These are phyloP conservation scores for Trichoderma harzianum DNA, from an alignment of 2,329 filamentous ascomycete genomes.

Conservation along the genomic window DNA sequence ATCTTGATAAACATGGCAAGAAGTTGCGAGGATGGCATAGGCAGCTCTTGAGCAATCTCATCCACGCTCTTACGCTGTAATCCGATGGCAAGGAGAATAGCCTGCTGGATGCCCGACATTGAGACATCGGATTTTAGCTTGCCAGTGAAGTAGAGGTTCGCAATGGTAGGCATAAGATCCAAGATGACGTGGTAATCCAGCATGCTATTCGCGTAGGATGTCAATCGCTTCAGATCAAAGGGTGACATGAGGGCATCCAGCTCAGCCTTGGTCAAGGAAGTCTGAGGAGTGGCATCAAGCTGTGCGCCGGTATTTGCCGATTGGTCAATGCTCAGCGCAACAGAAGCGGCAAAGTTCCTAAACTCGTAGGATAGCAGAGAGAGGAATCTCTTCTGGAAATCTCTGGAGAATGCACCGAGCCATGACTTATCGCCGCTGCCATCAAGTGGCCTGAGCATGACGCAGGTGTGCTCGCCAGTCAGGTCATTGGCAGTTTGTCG, in stretches of 20 bases:
- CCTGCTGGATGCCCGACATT: slow-evolving; percentile 78
- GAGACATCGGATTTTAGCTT: slow-evolving; percentile 64
- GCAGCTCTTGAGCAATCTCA: slow-evolving; percentile 72
- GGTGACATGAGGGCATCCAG: slow-evolving; percentile 78
- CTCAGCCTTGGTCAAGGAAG: slow-evolving; percentile 66
- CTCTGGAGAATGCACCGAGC: slow-evolving; percentile 85
- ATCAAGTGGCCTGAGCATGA: slow-evolving; percentile 85
- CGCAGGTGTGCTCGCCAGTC: slow-evolving; percentile 95
- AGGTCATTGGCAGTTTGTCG: slow-evolving; percentile 94
- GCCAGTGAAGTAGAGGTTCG: slow-evolving; percentile 80
- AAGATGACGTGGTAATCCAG: slow-evolving; percentile 97
- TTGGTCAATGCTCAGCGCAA: slow-evolving; percentile 84
- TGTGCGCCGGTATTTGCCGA: slow-evolving; percentile 72
- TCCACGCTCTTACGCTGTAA: slow-evolving; percentile 88
- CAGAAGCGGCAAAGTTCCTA: slow-evolving; percentile 71
- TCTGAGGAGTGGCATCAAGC: slow-evolving; percentile 51
- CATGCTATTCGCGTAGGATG: slow-evolving; percentile 95
- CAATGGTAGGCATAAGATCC: slow-evolving; percentile 81
- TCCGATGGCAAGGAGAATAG: slow-evolving; percentile 84
- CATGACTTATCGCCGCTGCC: slow-evolving; percentile 68
- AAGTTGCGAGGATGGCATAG: slow-evolving; percentile 71
- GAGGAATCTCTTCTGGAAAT: slow-evolving; percentile 94
- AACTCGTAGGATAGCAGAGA: slow-evolving; percentile 90
- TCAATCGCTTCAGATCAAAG: slow-evolving; percentile 91
- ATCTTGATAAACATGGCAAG: slow-evolving; percentile 98